Conservation (phyloP, 192 early-diverging fungal species). For the Linnemannia elongata region DNA sequence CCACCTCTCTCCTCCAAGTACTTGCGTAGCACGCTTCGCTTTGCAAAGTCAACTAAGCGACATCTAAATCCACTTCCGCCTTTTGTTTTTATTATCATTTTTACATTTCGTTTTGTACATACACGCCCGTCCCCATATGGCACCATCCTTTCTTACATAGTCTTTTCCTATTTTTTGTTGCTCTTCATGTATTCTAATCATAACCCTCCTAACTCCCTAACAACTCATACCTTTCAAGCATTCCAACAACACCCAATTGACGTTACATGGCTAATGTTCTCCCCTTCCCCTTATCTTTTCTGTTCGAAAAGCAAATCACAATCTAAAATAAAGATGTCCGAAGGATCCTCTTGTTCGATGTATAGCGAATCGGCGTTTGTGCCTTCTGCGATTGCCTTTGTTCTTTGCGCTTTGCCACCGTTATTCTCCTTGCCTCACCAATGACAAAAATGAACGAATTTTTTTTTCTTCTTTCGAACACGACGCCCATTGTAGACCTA, state of each 20-base stretch:
- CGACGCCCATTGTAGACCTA: too few species aligned
- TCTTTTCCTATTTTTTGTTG: not conserved
- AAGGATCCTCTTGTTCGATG: too few species aligned
- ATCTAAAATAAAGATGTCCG: not conserved
- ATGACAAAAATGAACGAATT: too few species aligned
- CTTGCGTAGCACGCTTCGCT: too few species aligned
- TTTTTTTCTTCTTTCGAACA: too few species aligned
- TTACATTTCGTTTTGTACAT: conserved; percentile 2
- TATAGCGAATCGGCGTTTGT: too few species aligned
- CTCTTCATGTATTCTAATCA: not conserved
- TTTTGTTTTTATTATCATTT: not conserved
- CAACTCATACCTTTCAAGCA: not conserved
- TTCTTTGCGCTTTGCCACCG: too few species aligned
- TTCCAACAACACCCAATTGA: not conserved
- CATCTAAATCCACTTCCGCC: not conserved
- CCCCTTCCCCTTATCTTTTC: not conserved
- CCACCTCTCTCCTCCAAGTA: too few species aligned
- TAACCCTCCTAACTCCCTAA: not conserved
- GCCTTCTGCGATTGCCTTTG: too few species aligned
- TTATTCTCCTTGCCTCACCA: too few species aligned
- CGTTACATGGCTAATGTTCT: not conserved
- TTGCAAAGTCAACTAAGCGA: too few species aligned
- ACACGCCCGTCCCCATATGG: not conserved
- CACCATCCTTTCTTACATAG: not conserved
- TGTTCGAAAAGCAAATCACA: not conserved